phyloP scores from a whole-genome alignment of 2,329 filamentous ascomycete species.

The Penicillium sp. region DNA sequence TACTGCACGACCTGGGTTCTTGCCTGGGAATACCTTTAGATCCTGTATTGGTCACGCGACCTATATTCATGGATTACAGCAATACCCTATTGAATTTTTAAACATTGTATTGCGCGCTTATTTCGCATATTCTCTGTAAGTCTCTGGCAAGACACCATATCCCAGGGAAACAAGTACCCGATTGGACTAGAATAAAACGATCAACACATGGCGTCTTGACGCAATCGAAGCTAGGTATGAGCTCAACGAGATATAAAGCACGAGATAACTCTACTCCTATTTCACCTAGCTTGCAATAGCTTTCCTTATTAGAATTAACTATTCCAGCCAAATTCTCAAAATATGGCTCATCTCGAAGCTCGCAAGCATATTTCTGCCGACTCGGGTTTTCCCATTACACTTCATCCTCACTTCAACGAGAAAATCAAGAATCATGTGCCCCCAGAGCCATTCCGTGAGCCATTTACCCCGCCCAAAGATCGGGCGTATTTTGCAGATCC shows the following conservation, averaged over 20 bases:
- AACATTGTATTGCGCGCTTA: not conserved
- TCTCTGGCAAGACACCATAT: not conserved
- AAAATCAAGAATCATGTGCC: slow-evolving; percentile 46
- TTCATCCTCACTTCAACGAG: slow-evolving; percentile 50
- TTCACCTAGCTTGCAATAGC: not conserved
- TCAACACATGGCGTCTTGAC: not conserved
- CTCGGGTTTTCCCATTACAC: slow-evolving; percentile 47
- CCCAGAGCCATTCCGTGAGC: slow-evolving; percentile 38
- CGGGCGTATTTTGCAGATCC: slow-evolving; percentile 38
- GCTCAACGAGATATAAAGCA: not conserved
- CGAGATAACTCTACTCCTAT: not conserved
- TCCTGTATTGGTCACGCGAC: no score
- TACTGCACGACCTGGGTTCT: no score
- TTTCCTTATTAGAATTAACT: not conserved
- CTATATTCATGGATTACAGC: not conserved
- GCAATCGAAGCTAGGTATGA: not conserved
- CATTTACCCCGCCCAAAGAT: slow-evolving; percentile 27
- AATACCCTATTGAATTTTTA: not conserved
- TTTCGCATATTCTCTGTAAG: not conserved
- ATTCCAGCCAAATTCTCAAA: not conserved
- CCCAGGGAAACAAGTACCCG: not conserved
- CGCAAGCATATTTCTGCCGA: slow-evolving; percentile 51
- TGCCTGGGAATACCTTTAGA: no score
- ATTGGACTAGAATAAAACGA: not conserved
- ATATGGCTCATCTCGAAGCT: slow-evolving; percentile 45